Evolutionary conservation across 805 yeast species (phyloP).

Genomic region (Candida wancherniae): DNA sequence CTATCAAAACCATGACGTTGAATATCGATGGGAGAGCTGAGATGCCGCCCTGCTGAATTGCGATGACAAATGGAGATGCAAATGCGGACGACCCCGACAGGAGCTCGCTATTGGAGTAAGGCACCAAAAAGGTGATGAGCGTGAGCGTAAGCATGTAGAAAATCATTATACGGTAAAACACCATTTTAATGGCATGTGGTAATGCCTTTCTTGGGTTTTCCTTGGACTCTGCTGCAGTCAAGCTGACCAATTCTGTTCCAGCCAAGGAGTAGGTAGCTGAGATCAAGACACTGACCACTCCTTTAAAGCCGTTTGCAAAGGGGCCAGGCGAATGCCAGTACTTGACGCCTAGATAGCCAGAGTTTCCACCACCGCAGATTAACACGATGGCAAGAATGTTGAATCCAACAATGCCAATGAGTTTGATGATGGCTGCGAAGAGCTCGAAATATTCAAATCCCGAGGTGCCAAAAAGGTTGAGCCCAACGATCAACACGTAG

Average conservation of each 20-base stretch:
- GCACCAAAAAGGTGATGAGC: slow-evolving; percentile 37
- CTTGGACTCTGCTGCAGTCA: slow-evolving; percentile 35
- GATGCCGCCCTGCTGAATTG: slow-evolving; percentile 38
- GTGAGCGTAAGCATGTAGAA: slow-evolving; percentile 39
- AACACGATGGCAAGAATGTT: slow-evolving; percentile 36
- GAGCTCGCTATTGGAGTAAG: slow-evolving; percentile 25
- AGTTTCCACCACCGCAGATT: slow-evolving; percentile 36
- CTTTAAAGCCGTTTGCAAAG: slow-evolving; percentile 34
- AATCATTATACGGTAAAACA: slow-evolving; percentile 37
- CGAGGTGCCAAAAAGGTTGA: slow-evolving; percentile 30
- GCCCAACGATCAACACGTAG: slow-evolving; percentile 31
- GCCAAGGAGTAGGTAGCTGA: slow-evolving; percentile 41
- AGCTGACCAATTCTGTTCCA: slow-evolving; percentile 39
- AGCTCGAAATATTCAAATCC: slow-evolving; percentile 39
- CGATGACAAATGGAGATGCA: slow-evolving; percentile 41
- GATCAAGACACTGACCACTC: slow-evolving; percentile 34
- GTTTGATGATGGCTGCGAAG: slow-evolving; percentile 30
- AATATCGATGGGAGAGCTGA: slow-evolving; percentile 39
- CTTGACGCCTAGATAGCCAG: slow-evolving; percentile 35
- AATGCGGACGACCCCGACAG: slow-evolving; percentile 25
- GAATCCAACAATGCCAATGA: slow-evolving; percentile 37
- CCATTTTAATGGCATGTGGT: slow-evolving; percentile 41
- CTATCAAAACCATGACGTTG: slow-evolving; percentile 38
- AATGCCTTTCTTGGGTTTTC: slow-evolving; percentile 34
- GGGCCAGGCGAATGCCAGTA: slow-evolving; percentile 37